Base-by-base conservation (phyloP, 1,284 basidiomycete species). In the Marasmius oreades region DNA sequence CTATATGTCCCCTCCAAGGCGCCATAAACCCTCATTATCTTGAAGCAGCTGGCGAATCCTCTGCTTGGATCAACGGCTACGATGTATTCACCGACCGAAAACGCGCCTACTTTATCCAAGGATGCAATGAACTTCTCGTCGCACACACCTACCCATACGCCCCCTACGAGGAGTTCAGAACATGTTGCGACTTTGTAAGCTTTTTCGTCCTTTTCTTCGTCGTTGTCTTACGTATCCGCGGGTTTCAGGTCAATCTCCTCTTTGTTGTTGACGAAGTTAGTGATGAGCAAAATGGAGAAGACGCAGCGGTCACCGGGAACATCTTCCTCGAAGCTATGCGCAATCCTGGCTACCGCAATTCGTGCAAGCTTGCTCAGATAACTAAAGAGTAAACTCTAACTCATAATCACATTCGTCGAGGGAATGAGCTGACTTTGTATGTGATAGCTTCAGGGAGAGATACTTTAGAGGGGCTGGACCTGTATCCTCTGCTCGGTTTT, bases 221-320 rank as follows among this genome's bases (percentile, higher is more conserved):
- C 16, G 37, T 34, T 14, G 34, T 37, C 48, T 31, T 51, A 33
- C n/a, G 16, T 51, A 2, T 22, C 20, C 18, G 8, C 14, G 26
- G 16, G 23, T 28, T 22, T 16, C 52, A 76, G 76, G 77, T 87
- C 61, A 85, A 86, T 61, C 71, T 84, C 18, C 76, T 88, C 20
- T 88, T 86, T 68, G 82, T 85, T 44, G 74, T 86, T 54, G 86
- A 89, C 65, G 86, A 88, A 67, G 75, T 86, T 59, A 86, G 82
- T 64, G 85, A 88, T 63, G 84, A 86, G 53, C 85, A 86, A 69
- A 77, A 72, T 59, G 80, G 79, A 22, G 69, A 69, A 55, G 84
- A 81, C 55, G 85, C 84, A 31, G 71, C 75, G 37, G 67, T 70
- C 37, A 85, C 82, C 37, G 80, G 84, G 20, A 70, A 76, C 36